Evolutionary conservation across 2,329 filamentous ascomycete species (phyloP), one percentile per base, ranked within the genome.

Genomic region (Catunica adiposa): DNA sequence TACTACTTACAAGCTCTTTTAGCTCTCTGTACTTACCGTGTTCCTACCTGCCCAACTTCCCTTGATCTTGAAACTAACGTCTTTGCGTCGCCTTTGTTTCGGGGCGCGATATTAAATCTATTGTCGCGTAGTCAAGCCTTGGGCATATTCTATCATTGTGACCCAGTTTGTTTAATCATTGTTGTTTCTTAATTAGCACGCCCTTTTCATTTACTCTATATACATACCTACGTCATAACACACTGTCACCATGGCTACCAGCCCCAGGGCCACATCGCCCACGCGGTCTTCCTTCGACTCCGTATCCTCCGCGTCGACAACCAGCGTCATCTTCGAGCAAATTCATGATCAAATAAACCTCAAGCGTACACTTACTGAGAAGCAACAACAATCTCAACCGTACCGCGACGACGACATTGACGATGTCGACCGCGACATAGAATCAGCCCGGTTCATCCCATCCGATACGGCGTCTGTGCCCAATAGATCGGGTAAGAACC

Each of bases 271-370:
- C 17, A 7, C 6, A 44, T 20, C 40, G 11, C 53, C 17, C 34
- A 25, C 20, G 42, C 42, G 25, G n/a, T n/a, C 11, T 9, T 78
- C 55, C 15, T 69, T 69, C 63, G 76, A 76, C 59, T 87, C 86
- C 2, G 67, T 78, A 48, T 86, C 84, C n/a, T 84, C 83, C 42
- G 82, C 81, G n/a, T 92, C 86, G 34, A 90, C 86, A 9, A 89
- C 84, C 3, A 90, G 86, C 62, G 74, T 92, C 14, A 79, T 92
- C 55, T 86, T 92, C 65, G 86, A 92, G 61, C 80, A 83, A 60
- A 76, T 90, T 61, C 76, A 79, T 62, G 82, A 86, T 22, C 65
- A 73, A 25, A 61, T 62, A 38, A 56, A 62, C 54, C 31, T 38
- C 31, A 53, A 53, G 3, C 31, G 50, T 22, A 47, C 53, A 31